These are phyloP conservation scores for Boletus huronensis DNA, from an alignment of 768 basidiomycete genomes.

Conservation along the genomic window DNA sequence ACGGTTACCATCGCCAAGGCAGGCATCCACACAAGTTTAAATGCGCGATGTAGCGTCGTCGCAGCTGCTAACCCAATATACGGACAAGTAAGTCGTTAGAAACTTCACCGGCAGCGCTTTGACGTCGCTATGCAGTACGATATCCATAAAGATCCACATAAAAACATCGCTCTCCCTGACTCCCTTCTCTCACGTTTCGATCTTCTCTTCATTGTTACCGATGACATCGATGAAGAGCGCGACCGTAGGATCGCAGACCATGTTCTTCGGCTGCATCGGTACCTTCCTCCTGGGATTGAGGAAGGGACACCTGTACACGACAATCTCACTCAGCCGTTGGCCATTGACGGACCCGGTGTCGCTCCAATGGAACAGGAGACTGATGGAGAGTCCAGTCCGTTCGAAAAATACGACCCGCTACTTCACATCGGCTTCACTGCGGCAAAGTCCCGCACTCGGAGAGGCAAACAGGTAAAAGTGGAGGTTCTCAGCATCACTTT, in stretches of 20 bases:
- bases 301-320: slow-evolving; percentile 92
- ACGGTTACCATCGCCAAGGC: slow-evolving; percentile 99
- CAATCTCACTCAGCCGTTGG: slow-evolving; percentile 81
- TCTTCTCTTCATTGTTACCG: slow-evolving; percentile 94
- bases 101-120: neutral
- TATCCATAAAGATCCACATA: slow-evolving; percentile 98
- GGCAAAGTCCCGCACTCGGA: slow-evolving; percentile 48
- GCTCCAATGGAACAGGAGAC: slow-evolving; percentile 37
- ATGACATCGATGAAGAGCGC: slow-evolving; percentile 93
- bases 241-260: slow-evolving; percentile 97
- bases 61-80: slow-evolving; percentile 99
- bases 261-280: slow-evolving; percentile 95
- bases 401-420: slow-evolving; percentile 95
- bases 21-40: slow-evolving; percentile 96
- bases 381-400: slow-evolving; percentile 57
- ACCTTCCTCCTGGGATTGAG: slow-evolving; percentile 93
- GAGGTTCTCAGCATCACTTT: slow-evolving; percentile 92
- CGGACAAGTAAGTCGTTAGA: slow-evolving; percentile 66
- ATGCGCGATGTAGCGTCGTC: slow-evolving; percentile 95
- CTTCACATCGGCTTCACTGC: slow-evolving; percentile 78
- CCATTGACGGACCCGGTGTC: slow-evolving; percentile 72
- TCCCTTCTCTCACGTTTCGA: slow-evolving; percentile 99
- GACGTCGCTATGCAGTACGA: slow-evolving; percentile 68
- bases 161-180: slow-evolving; percentile 97
- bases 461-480: slow-evolving; percentile 57